Evolutionary conservation across 2,329 filamentous ascomycete genomes (phyloP).

Genomic region (Epichloe scottii): DNA sequence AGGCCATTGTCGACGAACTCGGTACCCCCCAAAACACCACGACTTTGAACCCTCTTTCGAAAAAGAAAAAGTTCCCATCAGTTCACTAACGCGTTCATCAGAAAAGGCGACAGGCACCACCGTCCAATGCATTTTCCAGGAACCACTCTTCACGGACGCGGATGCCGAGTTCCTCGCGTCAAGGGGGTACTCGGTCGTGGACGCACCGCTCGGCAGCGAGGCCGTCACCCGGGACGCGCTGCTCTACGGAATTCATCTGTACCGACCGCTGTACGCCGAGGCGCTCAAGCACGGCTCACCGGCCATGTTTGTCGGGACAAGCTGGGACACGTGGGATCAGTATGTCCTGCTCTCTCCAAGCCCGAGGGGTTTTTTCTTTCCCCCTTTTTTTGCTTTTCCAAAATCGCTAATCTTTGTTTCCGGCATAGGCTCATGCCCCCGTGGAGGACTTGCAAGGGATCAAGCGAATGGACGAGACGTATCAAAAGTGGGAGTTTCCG

Average conservation of each 20-base stretch:
- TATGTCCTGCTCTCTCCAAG: slow-evolving; percentile 17
- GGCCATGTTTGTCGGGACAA: slow-evolving; percentile 45
- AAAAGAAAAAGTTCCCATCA: neutral
- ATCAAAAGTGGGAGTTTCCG: slow-evolving; percentile 9
- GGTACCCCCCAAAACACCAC: slow-evolving; percentile 16
- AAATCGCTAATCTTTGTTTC: neutral
- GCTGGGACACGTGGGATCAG: slow-evolving; percentile 37
- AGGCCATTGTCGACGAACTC: slow-evolving; percentile 31
- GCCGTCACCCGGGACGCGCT: slow-evolving; percentile 36
- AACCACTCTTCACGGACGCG: slow-evolving; percentile 36
- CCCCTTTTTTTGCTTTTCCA: fast-evolving
- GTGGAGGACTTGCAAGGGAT: slow-evolving; percentile 2
- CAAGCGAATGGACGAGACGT: slow-evolving; percentile 8
- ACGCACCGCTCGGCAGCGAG: slow-evolving; percentile 40
- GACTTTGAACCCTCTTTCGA: neutral
- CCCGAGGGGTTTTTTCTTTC: neutral
- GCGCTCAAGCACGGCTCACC: slow-evolving; percentile 35
- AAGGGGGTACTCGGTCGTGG: slow-evolving; percentile 39
- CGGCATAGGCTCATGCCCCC: neutral
- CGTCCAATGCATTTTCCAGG: slow-evolving; percentile 39
- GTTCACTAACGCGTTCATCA: neutral
- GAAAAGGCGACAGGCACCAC: slow-evolving; percentile 10
- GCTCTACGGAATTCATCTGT: slow-evolving; percentile 51
- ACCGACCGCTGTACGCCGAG: slow-evolving; percentile 37
- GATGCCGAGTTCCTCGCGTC: slow-evolving; percentile 40